Base-by-base conservation (phyloP, 2,329 filamentous ascomycete genomes). In the Fusarium mexicanum region DNA sequence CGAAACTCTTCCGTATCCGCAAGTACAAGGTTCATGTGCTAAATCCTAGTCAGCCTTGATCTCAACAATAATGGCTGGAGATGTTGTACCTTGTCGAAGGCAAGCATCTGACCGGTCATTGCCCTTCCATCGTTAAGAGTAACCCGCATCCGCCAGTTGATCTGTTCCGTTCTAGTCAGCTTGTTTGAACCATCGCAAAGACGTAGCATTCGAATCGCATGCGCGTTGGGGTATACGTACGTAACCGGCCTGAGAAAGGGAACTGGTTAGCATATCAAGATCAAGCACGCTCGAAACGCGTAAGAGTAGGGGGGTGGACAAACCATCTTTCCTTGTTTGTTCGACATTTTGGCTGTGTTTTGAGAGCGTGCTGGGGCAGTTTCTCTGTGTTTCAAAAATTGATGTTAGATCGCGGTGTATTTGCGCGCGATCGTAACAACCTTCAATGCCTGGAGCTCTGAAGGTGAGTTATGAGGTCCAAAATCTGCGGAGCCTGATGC, bases 251-350 rank as follows among this genome's bases (percentile, higher is more conserved):
- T 93, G 85, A 76, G 86, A 80, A 79, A 85, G 75, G 80, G 80
- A 82, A 84, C 82, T 82, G 82, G 88, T 93, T 87, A 93, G 91
- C 87, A 85, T 84, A 84, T 89, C 86, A 83, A 80, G 76, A 84
- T 84, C 81, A 83, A 82, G 81, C 75, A 66, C 44, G 82, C 79
- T 78, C 61, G 20, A 67, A 53, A 78, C 77, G 74, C 76, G 76
- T 71, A 47, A 51, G 51, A 57, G 33, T 26, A 47, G 33, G 44
- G 79, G 75, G 73, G 75, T 63, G 66, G 75, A 67, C 94, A 89
- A 88, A 98, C 96, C 96, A 99, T 98, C 90, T 99, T 98, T 86
- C 96, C 96, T 86, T 98, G 95, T 86, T 98, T 97, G 90, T 98
- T 84, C 69, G 82, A 82, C 83, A 84, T 83, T 37, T 81, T 83